Evolutionary conservation across 176 grass and related monocot genomes (phyloP).

Genomic region (Oryza nivara): DNA sequence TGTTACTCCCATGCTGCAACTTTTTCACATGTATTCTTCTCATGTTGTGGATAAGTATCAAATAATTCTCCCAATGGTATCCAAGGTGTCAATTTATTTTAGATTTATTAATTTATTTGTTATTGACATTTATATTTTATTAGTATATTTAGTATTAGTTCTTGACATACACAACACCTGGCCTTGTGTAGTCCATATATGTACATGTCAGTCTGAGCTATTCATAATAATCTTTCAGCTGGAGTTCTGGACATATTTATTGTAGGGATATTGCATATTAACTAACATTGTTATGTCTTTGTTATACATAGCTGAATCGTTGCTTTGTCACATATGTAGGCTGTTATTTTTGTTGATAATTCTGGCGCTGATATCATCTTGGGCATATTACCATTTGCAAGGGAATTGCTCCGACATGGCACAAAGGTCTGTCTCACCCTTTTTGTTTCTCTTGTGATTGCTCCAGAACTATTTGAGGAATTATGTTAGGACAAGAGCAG

Average conservation of each 20-base stretch:
- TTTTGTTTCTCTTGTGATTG: background rate
- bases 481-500: background rate
- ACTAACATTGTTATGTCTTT: slow-evolving; percentile 2
- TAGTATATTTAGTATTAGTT: background rate
- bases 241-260: background rate
- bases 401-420: slow-evolving; percentile 86
- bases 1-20: background rate
- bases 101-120: background rate
- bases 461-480: background rate
- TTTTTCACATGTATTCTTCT: slow-evolving; percentile 6
- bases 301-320: slow-evolving; percentile 30
- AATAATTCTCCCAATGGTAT: slow-evolving; percentile 4
- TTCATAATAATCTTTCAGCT: background rate
- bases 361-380: slow-evolving; percentile 98
- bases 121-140: slow-evolving; percentile 8
- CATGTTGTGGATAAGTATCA: background rate
- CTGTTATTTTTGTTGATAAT: slow-evolving; percentile 99
- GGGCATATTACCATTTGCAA: slow-evolving; percentile 92
- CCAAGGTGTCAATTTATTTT: background rate
- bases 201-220: background rate
- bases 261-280: background rate
- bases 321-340: slow-evolving; percentile 52
- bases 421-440: slow-evolving; percentile 71
- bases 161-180: slow-evolving; percentile 26
- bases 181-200: background rate